Conservation (phyloP, 2,329 filamentous ascomycete genomes). For the Fusarium mexicanum region DNA sequence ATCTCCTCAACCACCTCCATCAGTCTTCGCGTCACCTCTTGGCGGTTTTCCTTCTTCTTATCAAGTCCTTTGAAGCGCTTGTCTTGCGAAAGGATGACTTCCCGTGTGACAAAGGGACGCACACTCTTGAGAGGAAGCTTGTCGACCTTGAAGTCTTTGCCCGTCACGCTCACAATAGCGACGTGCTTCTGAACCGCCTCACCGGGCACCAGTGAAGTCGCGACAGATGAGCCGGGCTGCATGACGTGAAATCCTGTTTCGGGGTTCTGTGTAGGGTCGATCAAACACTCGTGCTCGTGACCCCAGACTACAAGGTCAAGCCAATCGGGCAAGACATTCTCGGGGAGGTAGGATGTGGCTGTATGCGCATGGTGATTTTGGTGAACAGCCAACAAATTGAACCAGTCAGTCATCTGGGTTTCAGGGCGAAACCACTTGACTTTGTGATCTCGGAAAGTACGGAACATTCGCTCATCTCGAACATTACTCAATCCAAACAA, state of each 20-base stretch:
- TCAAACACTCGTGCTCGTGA: slow-evolving; percentile 95
- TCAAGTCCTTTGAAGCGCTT: slow-evolving; percentile 80
- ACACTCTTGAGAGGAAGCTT: slow-evolving; percentile 88
- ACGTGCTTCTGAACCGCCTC: slow-evolving; percentile 94
- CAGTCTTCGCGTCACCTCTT: slow-evolving; percentile 80
- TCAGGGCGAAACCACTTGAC: slow-evolving; percentile 92
- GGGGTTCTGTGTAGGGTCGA: slow-evolving; percentile 83
- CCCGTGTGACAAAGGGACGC: slow-evolving; percentile 87
- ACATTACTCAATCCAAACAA: slow-evolving; percentile 96
- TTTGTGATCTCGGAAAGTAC: slow-evolving; percentile 90
- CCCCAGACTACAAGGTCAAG: slow-evolving; percentile 95
- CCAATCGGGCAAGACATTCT: slow-evolving; percentile 91
- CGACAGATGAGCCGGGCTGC: slow-evolving; percentile 95
- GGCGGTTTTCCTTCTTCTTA: slow-evolving; percentile 83
- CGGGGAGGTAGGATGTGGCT: slow-evolving; percentile 91
- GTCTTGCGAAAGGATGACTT: slow-evolving; percentile 81
- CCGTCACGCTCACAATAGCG: slow-evolving; percentile 83
- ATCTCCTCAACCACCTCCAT: slow-evolving; percentile 84
- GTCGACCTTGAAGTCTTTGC: slow-evolving; percentile 81
- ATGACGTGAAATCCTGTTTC: slow-evolving; percentile 95
- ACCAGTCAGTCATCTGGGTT: slow-evolving; percentile 87
- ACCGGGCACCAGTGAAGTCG: slow-evolving; percentile 88
- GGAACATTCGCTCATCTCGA: slow-evolving; percentile 91
- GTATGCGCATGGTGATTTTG: slow-evolving; percentile 96
- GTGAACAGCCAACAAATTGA: slow-evolving; percentile 94